Evolutionary conservation across 176 grass and related monocot genomes (phyloP), one percentile per base, ranked within the genome.

Genomic region (Cymbopogon citratus): DNA sequence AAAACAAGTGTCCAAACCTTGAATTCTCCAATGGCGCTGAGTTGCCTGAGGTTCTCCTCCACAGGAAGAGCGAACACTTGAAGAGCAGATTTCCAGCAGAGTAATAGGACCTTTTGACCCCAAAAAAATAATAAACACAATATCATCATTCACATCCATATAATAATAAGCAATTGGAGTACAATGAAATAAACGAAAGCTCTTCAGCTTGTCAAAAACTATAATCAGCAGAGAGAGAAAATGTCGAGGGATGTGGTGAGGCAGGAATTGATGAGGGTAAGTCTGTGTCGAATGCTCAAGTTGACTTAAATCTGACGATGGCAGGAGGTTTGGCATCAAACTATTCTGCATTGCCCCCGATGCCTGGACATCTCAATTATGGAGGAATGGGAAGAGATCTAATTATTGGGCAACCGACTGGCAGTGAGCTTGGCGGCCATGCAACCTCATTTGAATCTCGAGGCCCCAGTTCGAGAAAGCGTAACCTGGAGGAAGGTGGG

Each of bases 301-400:
- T 99, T 73, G 93, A 99, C 80, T 87, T 99, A 83, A 99, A 93
- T 78, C 89, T 99, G 57, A 99, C 93, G 8, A 99, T 99, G 78
- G 85, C 96, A 5, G 85, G 91, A 59, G 96, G 91, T 46, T 93
- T 95, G 38, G 89, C 93, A 71, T 94, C 85, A 36, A 90, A 12
- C 68, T 79, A 91, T 74, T 86, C 82, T 86, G 76, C 16, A 10
- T 69, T 93, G 69, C 89, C 91, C 38, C 66, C 76, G 44, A 84
- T 79, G 80, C 90, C 80, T 77, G 90, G 86, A 52, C 80, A 90
- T 85, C 74, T 88, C 57, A 82, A 64, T 63, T 68, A 86, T 63
- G 90, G 73, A 43, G 93, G 87, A 46, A 91, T 95, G 91, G 96
- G 96, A 65, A 93, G 83, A 75, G 92, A 99, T 95, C 84, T 99